phyloP scores from a whole-genome alignment of 768 basidiomycete genomes.

The Mrakia gelida region DNA sequence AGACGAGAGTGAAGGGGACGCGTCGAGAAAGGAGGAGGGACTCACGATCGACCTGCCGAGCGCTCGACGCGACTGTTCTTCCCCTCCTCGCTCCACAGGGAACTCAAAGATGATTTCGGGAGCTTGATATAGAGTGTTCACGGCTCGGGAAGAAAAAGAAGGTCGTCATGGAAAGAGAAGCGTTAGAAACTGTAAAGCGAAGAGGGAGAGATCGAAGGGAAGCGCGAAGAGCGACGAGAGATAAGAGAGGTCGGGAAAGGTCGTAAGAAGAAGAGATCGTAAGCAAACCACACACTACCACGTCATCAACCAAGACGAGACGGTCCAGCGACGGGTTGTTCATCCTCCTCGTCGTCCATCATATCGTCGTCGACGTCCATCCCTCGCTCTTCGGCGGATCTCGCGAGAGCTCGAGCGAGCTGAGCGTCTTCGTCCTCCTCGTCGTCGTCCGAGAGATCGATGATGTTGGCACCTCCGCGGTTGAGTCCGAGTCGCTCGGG shows the following conservation, averaged over 20 bases:
- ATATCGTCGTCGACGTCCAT: not conserved
- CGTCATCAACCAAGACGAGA: not conserved
- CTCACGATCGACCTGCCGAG: too few species aligned
- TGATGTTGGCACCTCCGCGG: not conserved
- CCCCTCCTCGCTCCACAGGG: too few species aligned
- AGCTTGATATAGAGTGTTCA: too few species aligned
- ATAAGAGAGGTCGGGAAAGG: not conserved
- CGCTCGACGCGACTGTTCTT: too few species aligned
- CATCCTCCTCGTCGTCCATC: not conserved
- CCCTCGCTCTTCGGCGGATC: not conserved
- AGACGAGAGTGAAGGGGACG: too few species aligned
- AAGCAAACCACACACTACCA: not conserved
- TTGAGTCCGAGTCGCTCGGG: conserved; percentile 7
- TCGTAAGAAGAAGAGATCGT: not conserved
- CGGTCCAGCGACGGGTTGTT: not conserved
- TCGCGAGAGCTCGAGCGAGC: not conserved
- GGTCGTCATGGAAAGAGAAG: too few species aligned
- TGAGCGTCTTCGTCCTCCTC: conserved; percentile 2
- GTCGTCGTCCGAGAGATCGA: not conserved
- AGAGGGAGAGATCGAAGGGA: too few species aligned
- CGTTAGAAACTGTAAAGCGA: too few species aligned
- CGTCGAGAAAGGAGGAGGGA: too few species aligned
- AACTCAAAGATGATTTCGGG: too few species aligned
- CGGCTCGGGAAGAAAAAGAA: too few species aligned
- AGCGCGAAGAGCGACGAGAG: not conserved